Percentiles rank a stretch among this genome's conserved stretches.
Conservation (phyloP, 306 rosid genomes). For the Cajanus cajan region DNA sequence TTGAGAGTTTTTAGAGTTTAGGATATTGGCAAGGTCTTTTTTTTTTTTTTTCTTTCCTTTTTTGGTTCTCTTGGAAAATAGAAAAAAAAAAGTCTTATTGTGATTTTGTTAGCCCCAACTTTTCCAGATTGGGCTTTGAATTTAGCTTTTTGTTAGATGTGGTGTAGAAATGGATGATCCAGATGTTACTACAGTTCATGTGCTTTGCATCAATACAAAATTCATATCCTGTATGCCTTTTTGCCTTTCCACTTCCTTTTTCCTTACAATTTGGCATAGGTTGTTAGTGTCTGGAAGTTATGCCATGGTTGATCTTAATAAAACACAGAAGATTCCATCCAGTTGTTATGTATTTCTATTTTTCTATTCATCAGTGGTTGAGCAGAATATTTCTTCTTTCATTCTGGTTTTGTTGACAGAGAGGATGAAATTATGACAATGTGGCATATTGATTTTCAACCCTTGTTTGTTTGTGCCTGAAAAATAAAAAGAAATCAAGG, state of each 20-base stretch:
- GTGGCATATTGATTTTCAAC: neutral
- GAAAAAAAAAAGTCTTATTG: neutral
- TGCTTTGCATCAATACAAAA: constrained; percentile 2
- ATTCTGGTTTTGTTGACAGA: neutral
- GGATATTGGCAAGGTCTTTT: neutral
- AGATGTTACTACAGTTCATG: constrained; percentile 3
- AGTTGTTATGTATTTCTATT: neutral
- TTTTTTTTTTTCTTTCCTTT: neutral
- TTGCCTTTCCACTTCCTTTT: neutral
- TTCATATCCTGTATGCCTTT: neutral
- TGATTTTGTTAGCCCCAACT: neutral
- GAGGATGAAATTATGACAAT: neutral
- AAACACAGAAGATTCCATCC: neutral
- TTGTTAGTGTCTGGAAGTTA: neutral
- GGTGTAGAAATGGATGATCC: constrained; percentile 7
- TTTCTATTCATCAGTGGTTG: neutral
- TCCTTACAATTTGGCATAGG: neutral
- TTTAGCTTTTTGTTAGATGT: neutral
- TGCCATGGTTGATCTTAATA: neutral
- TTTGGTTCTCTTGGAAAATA: neutral
- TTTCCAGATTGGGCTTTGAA: neutral
- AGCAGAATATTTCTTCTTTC: neutral
- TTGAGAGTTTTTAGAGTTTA: neutral
- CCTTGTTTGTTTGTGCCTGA: neutral
- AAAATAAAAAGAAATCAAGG: neutral